A percentile compares a stretch with the other conserved stretches of the same genome.
phyloP scores from a whole-genome alignment of 208 protist genomes.

The Wallacemonas sp. region DNA sequence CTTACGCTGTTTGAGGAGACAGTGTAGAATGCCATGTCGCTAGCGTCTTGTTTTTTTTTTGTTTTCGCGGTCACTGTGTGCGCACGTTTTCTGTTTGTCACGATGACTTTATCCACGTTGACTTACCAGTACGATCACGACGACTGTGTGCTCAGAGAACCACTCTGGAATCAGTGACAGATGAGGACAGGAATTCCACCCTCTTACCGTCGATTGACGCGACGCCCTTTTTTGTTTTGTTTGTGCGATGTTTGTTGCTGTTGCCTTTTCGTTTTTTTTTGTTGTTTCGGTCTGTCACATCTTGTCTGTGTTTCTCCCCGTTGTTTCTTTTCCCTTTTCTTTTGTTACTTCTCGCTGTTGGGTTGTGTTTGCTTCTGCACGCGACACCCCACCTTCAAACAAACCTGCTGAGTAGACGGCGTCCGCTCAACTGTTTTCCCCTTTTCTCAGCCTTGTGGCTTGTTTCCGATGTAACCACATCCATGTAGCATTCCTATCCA shows the following conservation, averaged over 20 bases:
- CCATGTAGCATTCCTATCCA: background rate
- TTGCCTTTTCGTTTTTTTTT: background rate
- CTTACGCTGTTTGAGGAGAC: conserved; percentile 14
- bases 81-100: too few relatives aligned
- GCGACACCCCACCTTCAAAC: background rate
- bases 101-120: too few relatives aligned
- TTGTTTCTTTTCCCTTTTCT: conserved; percentile 18
- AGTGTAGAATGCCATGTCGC: too few relatives aligned
- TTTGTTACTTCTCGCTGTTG: background rate
- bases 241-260: background rate
- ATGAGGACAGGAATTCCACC: conserved; percentile 15
- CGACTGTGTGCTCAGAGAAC: too few relatives aligned
- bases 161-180: conserved; percentile 1
- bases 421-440: too few relatives aligned
- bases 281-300: background rate
- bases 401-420: background rate
- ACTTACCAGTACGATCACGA: too few relatives aligned
- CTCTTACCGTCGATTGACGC: too few relatives aligned
- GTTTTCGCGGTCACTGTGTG: too few relatives aligned
- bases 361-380: too few relatives aligned
- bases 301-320: background rate
- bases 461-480: background rate
- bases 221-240: background rate
- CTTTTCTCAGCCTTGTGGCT: background rate
- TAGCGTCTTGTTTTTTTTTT: too few relatives aligned